Evolutionary conservation across 345 rosid species (phyloP).

Genomic region (Xanthoceras sorbifolium): DNA sequence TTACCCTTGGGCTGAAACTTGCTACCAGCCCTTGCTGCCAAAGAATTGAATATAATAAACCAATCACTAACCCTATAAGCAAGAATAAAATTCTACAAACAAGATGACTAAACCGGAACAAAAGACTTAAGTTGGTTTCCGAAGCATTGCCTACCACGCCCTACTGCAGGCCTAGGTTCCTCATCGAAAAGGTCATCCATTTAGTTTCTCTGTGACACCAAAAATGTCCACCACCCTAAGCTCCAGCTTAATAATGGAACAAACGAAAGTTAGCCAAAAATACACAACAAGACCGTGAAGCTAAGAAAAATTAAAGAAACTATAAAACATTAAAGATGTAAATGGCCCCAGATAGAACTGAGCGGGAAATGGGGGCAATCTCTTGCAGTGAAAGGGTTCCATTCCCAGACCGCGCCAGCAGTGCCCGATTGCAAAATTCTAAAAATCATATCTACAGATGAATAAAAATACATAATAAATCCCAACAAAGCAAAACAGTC

Average conservation of each 20-base stretch:
- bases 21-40: conserved; percentile 34
- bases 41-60: conserved; percentile 15
- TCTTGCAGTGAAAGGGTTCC: too few relatives aligned
- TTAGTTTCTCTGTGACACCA: background rate
- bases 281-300: background rate
- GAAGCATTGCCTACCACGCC: conserved; percentile 34
- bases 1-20: conserved; percentile 52
- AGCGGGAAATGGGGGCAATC: too few relatives aligned
- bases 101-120: too few relatives aligned
- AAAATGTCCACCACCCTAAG: background rate
- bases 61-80: background rate
- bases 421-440: too few relatives aligned
- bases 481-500: too few relatives aligned
- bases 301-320: background rate
- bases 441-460: too few relatives aligned
- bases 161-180: conserved; percentile 21
- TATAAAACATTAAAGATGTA: background rate
- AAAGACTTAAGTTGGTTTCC: background rate
- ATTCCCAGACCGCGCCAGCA: too few relatives aligned
- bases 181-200: conserved; percentile 27
- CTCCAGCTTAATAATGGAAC: background rate
- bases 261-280: background rate
- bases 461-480: too few relatives aligned
- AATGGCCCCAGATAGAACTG: background rate
- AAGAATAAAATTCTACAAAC: too few relatives aligned